Base-by-base conservation (phyloP, 371 early-diverging fungal genomes). In the Mucor mucedo region DNA sequence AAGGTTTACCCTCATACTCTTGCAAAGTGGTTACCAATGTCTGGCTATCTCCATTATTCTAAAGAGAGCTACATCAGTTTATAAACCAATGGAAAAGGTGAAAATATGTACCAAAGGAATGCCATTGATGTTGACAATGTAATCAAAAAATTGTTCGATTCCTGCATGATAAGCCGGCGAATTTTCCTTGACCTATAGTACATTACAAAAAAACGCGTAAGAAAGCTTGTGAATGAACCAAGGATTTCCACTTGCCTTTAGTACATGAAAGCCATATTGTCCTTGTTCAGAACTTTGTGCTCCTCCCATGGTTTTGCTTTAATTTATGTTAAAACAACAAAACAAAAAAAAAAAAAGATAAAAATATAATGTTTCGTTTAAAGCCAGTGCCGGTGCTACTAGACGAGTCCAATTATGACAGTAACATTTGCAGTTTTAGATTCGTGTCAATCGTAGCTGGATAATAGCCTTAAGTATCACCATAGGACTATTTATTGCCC, bases 121-220 rank as follows among this genome's bases (percentile, higher is more conserved):
- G 16, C 87, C 90, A 52, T 91, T 86, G 62, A 90, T 80, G 27
- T 80, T 77, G 14, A 88, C 79, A 63, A 92, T 87, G 59, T 89
- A 91, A 70, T 91, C 91, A 70, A 92, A 92, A 70, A 88, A 92
- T 10, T 89, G 87, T 14, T 88, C 83, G 47, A 92, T 84, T 38
- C 92, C 92, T 62, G 89, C 87, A 21, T 69, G 73, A 49, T 80
- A 77, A 8, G 91, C 91, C 32, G 93, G 92, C 14, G 89, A 89
- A 69, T 52, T 61, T 27, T 53, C 63, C 41, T 63, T 62, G 13
- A 65, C 49, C 64, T 58, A 54, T 4, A 1, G 49, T 39, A 35
- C 38, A 10, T 2, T 29, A 8, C 4, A 30, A 32, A 13, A 30
- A 13, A 21, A 49, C 59, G 49, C 49, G 59, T 48, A 28, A 58